A percentile compares a stretch with the other conserved stretches of the same genome.
phyloP scores from a whole-genome alignment of 108 stramenopile species.

The Pseudonitzschia delicatissima region DNA sequence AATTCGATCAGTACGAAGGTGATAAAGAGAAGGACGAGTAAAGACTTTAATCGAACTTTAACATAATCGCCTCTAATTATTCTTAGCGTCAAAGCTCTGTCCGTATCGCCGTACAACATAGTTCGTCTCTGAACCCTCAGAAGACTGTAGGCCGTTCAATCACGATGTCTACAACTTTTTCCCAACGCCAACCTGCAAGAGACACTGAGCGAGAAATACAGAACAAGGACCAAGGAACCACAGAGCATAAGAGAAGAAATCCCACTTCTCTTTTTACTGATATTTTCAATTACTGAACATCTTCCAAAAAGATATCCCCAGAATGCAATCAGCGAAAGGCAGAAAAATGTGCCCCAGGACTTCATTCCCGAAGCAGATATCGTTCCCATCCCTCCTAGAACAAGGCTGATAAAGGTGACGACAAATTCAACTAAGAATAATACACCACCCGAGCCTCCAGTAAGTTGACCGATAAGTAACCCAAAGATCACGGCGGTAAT shows the following conservation, averaged over 20 bases:
- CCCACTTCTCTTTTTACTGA: conserved; percentile 45
- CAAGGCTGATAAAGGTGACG: conserved; percentile 53
- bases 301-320: conserved; percentile 65
- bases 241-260: conserved; percentile 49
- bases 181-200: conserved; percentile 23
- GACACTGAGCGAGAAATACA: conserved; percentile 4
- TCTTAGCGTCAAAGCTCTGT: too few relatives aligned
- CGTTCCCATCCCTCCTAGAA: conserved; percentile 67
- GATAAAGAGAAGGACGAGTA: too few relatives aligned
- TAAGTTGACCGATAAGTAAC: conserved; percentile 64
- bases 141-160: too few relatives aligned
- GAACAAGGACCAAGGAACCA: conserved; percentile 29
- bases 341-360: conserved; percentile 62
- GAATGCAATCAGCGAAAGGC: conserved; percentile 49
- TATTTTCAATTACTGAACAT: conserved; percentile 51
- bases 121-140: too few relatives aligned
- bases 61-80: too few relatives aligned
- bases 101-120: too few relatives aligned
- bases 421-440: conserved; percentile 72
- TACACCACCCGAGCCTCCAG: conserved; percentile 68
- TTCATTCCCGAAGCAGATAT: conserved; percentile 56
- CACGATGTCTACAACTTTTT: conserved; percentile 13
- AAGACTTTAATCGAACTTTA: too few relatives aligned
- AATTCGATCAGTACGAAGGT: too few relatives aligned
- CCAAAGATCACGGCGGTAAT: conserved; percentile 40